A percentile compares a stretch with the other conserved stretches of the same genome.
Conservation (phyloP, 2,329 filamentous ascomycete species). For the Penicillium griseofulvum region DNA sequence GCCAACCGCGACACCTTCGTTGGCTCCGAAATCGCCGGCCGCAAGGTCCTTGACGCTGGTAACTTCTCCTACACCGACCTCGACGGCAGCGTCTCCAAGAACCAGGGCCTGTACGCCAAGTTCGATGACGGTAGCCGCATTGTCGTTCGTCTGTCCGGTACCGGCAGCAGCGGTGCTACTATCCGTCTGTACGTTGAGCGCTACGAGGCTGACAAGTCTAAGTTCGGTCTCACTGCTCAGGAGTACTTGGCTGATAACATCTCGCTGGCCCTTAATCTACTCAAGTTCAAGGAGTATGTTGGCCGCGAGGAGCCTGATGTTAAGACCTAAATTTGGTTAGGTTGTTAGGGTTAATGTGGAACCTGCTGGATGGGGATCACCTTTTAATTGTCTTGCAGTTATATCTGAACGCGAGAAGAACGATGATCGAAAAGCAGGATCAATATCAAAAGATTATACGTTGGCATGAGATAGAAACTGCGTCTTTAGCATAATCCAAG, state of each 20-base stretch:
- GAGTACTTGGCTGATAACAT: conserved; percentile 92
- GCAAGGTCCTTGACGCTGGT: conserved; percentile 82
- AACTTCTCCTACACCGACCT: conserved; percentile 99
- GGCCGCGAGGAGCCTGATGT: conserved; percentile 93
- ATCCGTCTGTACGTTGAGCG: conserved; percentile 98
- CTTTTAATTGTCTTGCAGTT: conserved; percentile 14
- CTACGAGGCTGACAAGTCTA: conserved; percentile 77
- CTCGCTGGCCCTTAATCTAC: conserved; percentile 74
- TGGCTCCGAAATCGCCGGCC: conserved; percentile 75
- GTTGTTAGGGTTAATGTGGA: conserved; percentile 11
- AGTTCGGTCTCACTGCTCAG: conserved; percentile 79
- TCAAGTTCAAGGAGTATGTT: conserved; percentile 92
- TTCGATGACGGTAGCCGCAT: conserved; percentile 95
- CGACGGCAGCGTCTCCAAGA: conserved; percentile 92
- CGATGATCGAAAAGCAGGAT: conserved; percentile 18
- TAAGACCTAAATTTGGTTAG: conserved; percentile 66
- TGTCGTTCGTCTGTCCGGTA: conserved; percentile 91
- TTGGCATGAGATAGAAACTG: conserved; percentile 3
- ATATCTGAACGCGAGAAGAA: conserved; percentile 9
- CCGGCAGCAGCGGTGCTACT: conserved; percentile 90
- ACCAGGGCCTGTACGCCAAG: conserved; percentile 92
- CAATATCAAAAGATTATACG: conserved; percentile 2
- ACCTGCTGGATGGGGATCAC: conserved; percentile 27
- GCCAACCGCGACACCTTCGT: conserved; percentile 71
- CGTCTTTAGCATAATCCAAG: conserved; percentile 1